Conservation (phyloP, 331 rosid genomes). For the Erythrophleum ivorense region DNA sequence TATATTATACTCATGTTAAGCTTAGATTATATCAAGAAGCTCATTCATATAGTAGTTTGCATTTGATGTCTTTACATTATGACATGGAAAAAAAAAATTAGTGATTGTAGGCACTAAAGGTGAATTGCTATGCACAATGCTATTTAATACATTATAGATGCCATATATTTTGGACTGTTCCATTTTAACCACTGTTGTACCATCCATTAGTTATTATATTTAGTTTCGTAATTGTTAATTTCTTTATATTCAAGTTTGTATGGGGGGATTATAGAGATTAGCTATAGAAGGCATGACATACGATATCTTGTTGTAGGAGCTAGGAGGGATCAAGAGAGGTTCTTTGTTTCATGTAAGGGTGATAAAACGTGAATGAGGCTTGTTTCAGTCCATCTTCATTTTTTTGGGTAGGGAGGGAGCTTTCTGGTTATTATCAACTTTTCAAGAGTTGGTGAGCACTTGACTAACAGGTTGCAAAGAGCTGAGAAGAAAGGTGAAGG, state of each 20-base stretch:
- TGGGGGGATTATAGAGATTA: neutral
- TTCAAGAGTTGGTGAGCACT: neutral
- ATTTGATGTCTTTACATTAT: constrained; percentile 11
- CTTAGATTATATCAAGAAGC: neutral
- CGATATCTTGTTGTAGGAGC: neutral
- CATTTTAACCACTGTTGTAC: neutral
- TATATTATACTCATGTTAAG: neutral
- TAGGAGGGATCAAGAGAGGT: neutral
- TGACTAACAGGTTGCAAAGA: neutral
- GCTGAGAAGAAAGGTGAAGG: neutral
- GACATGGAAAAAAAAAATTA: neutral
- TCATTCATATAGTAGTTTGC: neutral
- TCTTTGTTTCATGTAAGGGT: neutral
- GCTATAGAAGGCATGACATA: neutral
- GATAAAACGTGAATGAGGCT: neutral
- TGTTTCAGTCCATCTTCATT: neutral
- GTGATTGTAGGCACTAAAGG: neutral
- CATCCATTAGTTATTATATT: neutral
- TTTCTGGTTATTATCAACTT: neutral
- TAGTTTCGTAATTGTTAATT: neutral
- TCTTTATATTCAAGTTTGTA: neutral
- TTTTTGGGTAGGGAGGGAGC: neutral
- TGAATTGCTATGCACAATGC: neutral
- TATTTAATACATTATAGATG: neutral
- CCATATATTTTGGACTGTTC: neutral